Conservation (phyloP, 2,329 filamentous ascomycete species). For the Acrocalymma vagum region DNA sequence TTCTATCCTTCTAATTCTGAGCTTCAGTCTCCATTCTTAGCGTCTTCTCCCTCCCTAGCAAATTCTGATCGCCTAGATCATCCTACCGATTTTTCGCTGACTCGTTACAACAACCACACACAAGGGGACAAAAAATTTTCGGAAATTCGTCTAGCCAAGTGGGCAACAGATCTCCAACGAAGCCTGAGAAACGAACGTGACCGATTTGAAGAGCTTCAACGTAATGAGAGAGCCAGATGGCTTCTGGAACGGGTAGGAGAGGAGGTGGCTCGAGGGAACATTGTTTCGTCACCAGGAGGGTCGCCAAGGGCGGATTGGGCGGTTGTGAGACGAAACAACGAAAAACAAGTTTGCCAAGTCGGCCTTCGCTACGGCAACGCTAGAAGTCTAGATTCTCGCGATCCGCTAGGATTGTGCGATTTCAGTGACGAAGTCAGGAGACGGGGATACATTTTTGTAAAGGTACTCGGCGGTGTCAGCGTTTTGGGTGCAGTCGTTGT, state of each 20-base stretch:
- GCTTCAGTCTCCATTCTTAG: conserved; percentile 44
- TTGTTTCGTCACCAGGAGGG: conserved; percentile 32
- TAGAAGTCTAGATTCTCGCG: conserved; percentile 64
- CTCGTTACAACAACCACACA: conserved; percentile 60
- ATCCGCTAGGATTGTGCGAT: conserved; percentile 81
- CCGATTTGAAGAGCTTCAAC: conserved; percentile 68
- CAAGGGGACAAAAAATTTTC: conserved; percentile 68
- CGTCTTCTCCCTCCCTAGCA: conserved; percentile 43
- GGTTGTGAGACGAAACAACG: conserved; percentile 34
- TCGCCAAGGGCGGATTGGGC: conserved; percentile 44
- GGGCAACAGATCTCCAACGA: conserved; percentile 82
- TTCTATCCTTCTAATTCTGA: conserved; percentile 45
- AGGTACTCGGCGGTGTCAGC: conserved; percentile 77
- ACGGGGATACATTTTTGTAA: conserved; percentile 72
- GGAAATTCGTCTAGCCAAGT: conserved; percentile 78
- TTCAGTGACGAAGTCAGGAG: conserved; percentile 72
- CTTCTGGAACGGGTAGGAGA: conserved; percentile 73
- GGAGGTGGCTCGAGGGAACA: conserved; percentile 59
- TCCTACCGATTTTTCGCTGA: conserved; percentile 45
- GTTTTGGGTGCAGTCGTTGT: conserved; percentile 76
- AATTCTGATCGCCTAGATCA: conserved; percentile 31
- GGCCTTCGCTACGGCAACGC: conserved; percentile 28
- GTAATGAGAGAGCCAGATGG: conserved; percentile 73
- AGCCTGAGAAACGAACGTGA: conserved; percentile 78
- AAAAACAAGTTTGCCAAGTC: conserved; percentile 35